phyloP scores from a whole-genome alignment of 805 yeast genomes.

The Ogataea philodendri region DNA sequence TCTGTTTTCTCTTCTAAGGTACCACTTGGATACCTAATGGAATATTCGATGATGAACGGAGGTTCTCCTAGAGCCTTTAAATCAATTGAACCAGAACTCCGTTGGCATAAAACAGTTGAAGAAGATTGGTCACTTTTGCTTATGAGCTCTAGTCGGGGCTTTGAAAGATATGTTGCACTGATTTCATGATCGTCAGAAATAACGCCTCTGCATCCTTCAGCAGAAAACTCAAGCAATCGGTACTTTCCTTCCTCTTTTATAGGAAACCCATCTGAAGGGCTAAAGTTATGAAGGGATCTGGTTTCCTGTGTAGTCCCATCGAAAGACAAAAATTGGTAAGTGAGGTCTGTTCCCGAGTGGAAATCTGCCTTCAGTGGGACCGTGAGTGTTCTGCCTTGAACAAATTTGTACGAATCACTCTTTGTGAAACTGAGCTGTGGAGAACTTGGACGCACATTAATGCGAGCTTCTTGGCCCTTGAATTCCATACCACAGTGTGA shows the following conservation, averaged over 20 bases:
- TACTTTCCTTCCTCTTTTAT: constrained; percentile 45
- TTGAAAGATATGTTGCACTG: constrained; percentile 29
- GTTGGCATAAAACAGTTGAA: constrained; percentile 33
- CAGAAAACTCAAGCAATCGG: constrained; percentile 37
- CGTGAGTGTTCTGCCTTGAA: constrained; percentile 57
- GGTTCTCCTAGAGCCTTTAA: constrained; percentile 55
- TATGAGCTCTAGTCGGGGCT: constrained; percentile 27
- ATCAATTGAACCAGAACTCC: constrained; percentile 23
- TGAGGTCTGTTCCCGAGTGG: constrained; percentile 32
- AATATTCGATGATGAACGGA: constrained; percentile 68
- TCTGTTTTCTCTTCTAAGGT: constrained; percentile 35
- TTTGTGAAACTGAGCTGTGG: constrained; percentile 47
- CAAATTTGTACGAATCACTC: constrained; percentile 39
- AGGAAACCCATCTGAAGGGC: constrained; percentile 29
- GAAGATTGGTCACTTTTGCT: constrained; percentile 9
- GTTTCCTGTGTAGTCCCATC: constrained; percentile 17
- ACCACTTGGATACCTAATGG: constrained; percentile 59
- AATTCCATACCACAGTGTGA: constrained; percentile 75
- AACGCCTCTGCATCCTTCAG: constrained; percentile 46
- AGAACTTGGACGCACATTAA: constrained; percentile 67
- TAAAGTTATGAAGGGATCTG: constrained; percentile 14
- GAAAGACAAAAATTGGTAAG: constrained; percentile 32
- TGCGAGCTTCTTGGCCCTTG: constrained; percentile 57
- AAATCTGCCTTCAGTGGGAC: constrained; percentile 51
- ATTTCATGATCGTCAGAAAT: constrained; percentile 26